These are phyloP conservation scores for Platismatia glauca DNA, from an alignment of 495 filamentous ascomycete species.

Conservation along the genomic window DNA sequence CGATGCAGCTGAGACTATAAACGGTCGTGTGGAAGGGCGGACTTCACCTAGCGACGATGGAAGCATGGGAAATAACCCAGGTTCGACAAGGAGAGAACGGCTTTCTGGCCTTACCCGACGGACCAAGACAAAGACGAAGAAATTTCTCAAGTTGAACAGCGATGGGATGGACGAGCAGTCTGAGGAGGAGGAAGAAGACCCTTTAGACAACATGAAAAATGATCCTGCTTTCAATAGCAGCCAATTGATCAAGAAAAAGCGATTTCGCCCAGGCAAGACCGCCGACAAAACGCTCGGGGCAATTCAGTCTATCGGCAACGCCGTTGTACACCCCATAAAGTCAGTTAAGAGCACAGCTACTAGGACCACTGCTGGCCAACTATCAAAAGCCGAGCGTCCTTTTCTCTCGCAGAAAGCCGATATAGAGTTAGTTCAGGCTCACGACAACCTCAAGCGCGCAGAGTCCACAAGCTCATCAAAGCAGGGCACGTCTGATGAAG, in stretches of 20 bases:
- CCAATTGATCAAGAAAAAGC: slow-evolving; percentile 13
- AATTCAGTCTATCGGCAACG: slow-evolving; percentile 22
- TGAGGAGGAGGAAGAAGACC: neutral
- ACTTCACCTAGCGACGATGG: slow-evolving; percentile 4
- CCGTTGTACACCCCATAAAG: slow-evolving; percentile 29
- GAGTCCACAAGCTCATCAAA: slow-evolving; percentile 19
- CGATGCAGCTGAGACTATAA: neutral
- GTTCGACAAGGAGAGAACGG: slow-evolving; percentile 1
- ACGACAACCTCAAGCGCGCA: slow-evolving; percentile 27
- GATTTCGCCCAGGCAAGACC: slow-evolving; percentile 8
- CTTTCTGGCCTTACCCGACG: slow-evolving; percentile 14
- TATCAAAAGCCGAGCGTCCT: slow-evolving; percentile 30
- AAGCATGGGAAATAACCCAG: slow-evolving; percentile 6
- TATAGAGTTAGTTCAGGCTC: slow-evolving; percentile 33
- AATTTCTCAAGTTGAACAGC: slow-evolving; percentile 12
- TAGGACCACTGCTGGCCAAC: slow-evolving; percentile 26
- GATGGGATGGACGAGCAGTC: neutral
- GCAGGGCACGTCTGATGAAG: slow-evolving; percentile 16
- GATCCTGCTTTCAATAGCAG: slow-evolving; percentile 27
- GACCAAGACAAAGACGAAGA: slow-evolving; percentile 18
- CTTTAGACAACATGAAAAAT: slow-evolving; percentile 13
- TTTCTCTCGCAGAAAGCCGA: slow-evolving; percentile 32
- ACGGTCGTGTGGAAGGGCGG: neutral
- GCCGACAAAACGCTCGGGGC: slow-evolving; percentile 17
- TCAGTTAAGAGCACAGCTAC: slow-evolving; percentile 28